A percentile compares a stretch with the other conserved stretches of the same genome.
Evolutionary conservation across 2,329 filamentous ascomycete genomes (phyloP).

Genomic region (Sporothrix variecibatus): DNA sequence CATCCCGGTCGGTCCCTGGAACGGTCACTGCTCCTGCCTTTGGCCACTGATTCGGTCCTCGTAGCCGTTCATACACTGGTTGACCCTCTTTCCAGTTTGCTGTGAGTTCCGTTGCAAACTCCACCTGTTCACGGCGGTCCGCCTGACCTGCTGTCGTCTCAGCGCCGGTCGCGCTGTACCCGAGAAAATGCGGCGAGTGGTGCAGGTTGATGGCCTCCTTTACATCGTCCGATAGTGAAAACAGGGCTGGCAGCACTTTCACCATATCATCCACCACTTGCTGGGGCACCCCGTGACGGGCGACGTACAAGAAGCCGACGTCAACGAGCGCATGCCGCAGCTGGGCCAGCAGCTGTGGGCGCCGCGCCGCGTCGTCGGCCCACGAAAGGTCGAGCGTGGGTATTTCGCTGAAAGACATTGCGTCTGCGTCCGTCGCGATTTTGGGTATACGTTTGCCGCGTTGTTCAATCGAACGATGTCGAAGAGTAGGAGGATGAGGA

Average conservation of each 20-base stretch:
- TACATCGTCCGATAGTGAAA: constrained; percentile 41
- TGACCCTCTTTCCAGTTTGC: constrained; percentile 37
- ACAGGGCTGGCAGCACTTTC: constrained; percentile 46
- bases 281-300: constrained; percentile 49
- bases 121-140: constrained; percentile 60
- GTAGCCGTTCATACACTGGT: constrained; percentile 46
- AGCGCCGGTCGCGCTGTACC: constrained; percentile 57
- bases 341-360: constrained; percentile 43
- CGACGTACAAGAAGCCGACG: constrained; percentile 56
- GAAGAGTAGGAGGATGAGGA: not conserved
- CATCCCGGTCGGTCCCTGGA: not conserved
- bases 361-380: constrained; percentile 40
- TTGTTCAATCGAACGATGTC: not conserved
- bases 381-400: constrained; percentile 53
- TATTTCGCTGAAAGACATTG: constrained; percentile 42
- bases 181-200: constrained; percentile 62
- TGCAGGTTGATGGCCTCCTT: constrained; percentile 48
- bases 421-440: not conserved
- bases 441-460: not conserved
- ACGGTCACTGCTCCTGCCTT: constrained; percentile 12
- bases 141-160: constrained; percentile 56
- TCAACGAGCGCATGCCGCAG: constrained; percentile 51
- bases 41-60: constrained; percentile 45
- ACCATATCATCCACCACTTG: constrained; percentile 43
- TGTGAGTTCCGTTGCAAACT: constrained; percentile 58